Evolutionary conservation across 2,329 filamentous ascomycete species (phyloP).

Genomic region (Teratosphaeria nubilosa): DNA sequence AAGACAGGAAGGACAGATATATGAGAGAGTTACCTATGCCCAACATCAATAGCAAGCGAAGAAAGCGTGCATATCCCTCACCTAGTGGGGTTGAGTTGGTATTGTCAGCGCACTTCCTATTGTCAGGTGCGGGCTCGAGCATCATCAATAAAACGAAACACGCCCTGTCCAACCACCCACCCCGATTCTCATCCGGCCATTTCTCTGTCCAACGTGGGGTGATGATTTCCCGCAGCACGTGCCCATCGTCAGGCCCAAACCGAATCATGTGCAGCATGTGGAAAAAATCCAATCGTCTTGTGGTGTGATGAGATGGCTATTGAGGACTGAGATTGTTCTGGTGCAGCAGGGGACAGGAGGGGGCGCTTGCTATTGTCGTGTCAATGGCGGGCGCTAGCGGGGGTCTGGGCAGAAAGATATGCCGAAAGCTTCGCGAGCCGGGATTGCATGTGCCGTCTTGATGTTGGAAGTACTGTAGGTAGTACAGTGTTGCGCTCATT

Average conservation of each 20-base stretch:
- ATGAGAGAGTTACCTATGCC: background rate
- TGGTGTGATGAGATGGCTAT: background rate
- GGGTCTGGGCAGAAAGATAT: background rate
- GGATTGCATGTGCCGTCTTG: background rate
- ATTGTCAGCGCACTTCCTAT: background rate
- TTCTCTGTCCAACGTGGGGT: no score
- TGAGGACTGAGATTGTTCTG: background rate
- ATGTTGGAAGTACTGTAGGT: no score
- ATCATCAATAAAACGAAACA: background rate
- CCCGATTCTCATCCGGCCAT: background rate
- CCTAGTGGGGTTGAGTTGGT: background rate
- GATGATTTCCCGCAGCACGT: no score
- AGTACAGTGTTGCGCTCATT: no score
- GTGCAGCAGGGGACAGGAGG: background rate
- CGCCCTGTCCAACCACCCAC: background rate
- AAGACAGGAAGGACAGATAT: background rate
- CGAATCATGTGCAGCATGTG: background rate
- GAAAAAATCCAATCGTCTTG: background rate
- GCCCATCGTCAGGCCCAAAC: background rate
- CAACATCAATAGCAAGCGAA: conserved; percentile 1
- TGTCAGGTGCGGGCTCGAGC: background rate
- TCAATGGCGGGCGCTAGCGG: background rate
- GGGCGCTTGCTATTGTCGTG: background rate
- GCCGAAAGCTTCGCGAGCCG: background rate
- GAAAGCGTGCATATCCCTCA: background rate